Evolutionary conservation across 2,329 filamentous ascomycete genomes (phyloP), one percentile per base, ranked within the genome.

Genomic region (Fusarium hainanense): DNA sequence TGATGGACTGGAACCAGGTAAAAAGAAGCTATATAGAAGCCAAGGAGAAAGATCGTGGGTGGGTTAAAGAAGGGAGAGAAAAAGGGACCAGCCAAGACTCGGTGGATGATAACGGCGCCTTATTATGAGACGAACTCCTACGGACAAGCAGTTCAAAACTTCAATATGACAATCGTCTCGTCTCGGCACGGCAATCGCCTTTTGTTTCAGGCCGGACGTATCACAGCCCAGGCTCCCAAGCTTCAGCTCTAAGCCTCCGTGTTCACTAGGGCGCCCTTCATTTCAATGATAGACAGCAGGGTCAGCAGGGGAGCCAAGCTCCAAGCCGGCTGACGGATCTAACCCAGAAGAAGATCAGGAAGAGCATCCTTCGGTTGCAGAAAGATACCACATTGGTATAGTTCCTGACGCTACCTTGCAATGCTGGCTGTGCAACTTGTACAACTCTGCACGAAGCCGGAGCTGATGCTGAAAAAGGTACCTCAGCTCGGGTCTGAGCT

Each of bases 231-330:
- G 46, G 58, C 57, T 52, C 42, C 32, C 25, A 44, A 51, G 42
- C 42, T 65, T 54, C 57, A 69, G 49, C 67, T 63, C 49, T 58
- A 42, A 68, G 65, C 60, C 56, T 59, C 47, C 44, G 23, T 48
- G 59, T 59, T 59, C 59, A 47, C 48, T 50, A 62, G 64, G 50
- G 55, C 56, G 18, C 42, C 68, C 63, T 71, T 74, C 72, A 74
- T 74, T 73, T 74, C 54, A 66, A 58, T 51, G 60, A 58, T 56
- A 66, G 57, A 54, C 54, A 58, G 41, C 56, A 74, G 71, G 69
- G 59, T 64, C 67, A 63, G 54, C 50, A 51, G 65, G 58, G 69
- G 69, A 71, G 69, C 52, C 58, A 49, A 57, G 58, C 57, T 52
- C 37, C 50, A 50, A 54, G 58, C 63, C 50, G 57, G 50, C 70